Evolutionary conservation across 1,139 yeast species (phyloP), one percentile per base, ranked within the genome.

Genomic region (Sugiyamaella neomexicana): DNA sequence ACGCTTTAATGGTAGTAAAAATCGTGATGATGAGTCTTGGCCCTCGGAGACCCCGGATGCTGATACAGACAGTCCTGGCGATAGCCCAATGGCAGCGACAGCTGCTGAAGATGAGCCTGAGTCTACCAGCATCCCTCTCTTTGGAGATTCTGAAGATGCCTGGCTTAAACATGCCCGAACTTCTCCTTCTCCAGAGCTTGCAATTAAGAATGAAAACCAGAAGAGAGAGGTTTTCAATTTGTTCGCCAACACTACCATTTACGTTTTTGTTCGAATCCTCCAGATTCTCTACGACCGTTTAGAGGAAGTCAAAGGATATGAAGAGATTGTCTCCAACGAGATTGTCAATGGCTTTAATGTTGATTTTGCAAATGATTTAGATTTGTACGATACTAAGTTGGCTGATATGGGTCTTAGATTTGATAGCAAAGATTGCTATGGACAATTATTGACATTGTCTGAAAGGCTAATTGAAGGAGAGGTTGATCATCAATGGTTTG

Each of bases 401-500:
- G 87, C 84, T 60, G 95, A 90, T 53, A 73, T 83, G 79, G 93
- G 95, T 1, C 79, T 91, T 53, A 81, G 82, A 58, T 85, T 91
- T 62, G 76, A 76, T 36, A 75, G 80, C 7, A 84, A 84, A 62
- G 75, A 80, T 62, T 86, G 95, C 54, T 95, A 93, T 69, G 72
- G 77, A 39, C 97, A 93, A 71, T 80, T 90, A 16, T 75, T 93
- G 57, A 75, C 75, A 1, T 76, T 93, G 56, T 81, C 95, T 54
- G 90, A 83, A 63, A 81, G 83, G 60, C 75, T 91, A 52, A 87
- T 95, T 60, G 95, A 89, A 65, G 97, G 96, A 29, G 95, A 90
- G 41, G 75, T 93, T 53, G 99, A 93, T 65, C 96, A 90, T 62
- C 96, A 87, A 70, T 86, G 95, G 88, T 93, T 88, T 69, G 99